These are phyloP conservation scores for Nakazawaea anatomiae DNA, from an alignment of 805 yeast genomes.

Conservation along the genomic window DNA sequence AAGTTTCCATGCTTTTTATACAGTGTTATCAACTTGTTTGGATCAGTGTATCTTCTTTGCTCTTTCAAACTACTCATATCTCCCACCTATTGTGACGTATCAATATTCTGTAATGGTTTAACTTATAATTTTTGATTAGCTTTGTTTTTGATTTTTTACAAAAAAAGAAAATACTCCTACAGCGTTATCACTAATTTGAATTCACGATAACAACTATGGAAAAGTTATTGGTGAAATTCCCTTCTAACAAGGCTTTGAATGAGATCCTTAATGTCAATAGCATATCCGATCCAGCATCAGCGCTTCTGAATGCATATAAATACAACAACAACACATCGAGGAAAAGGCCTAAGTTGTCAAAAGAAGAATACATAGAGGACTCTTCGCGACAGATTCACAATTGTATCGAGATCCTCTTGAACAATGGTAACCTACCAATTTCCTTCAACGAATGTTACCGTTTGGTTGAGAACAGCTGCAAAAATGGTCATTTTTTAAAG, in stretches of 20 bases:
- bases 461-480: constrained; percentile 1
- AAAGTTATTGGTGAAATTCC: background rate
- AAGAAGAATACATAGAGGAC: background rate
- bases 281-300: background rate
- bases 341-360: background rate
- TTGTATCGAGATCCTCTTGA: background rate
- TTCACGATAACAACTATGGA: background rate
- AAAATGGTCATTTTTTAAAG: background rate
- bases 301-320: background rate
- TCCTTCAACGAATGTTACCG: constrained; percentile 1
- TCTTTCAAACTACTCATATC: background rate
- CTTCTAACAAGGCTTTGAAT: background rate
- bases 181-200: too few species aligned
- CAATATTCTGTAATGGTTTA: too few species aligned
- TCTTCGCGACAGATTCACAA: background rate
- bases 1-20: constrained; percentile 38
- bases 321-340: background rate
- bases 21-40: constrained; percentile 29
- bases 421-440: background rate
- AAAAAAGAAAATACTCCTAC: background rate
- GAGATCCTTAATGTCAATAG: background rate
- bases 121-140: too few species aligned
- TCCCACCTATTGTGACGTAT: background rate
- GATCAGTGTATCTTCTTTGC: constrained; percentile 18
- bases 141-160: background rate